Percentiles rank a stretch among this genome's conserved stretches.
These are phyloP conservation scores for Pythium biforme DNA, from an alignment of 352 stramenopile species.

Conservation along the genomic window DNA sequence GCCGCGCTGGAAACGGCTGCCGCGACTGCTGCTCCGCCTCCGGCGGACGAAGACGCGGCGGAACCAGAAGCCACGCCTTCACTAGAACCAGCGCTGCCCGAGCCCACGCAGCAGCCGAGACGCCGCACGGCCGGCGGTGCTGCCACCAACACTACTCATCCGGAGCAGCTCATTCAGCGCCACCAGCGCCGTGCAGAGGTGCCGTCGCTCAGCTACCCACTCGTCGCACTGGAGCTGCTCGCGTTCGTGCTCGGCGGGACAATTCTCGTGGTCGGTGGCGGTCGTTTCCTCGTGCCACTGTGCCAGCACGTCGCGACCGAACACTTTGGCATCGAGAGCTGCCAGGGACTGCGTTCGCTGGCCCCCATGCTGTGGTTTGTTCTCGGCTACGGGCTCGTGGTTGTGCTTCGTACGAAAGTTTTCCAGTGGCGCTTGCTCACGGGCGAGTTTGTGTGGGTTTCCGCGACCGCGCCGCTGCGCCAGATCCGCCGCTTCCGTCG, in stretches of 20 bases:
- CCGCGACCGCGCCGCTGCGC: constrained; percentile 23
- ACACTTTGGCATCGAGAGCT: constrained; percentile 32
- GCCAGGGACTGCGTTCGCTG: constrained; percentile 34
- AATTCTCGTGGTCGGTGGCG: constrained; percentile 17
- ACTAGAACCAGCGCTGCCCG: background rate
- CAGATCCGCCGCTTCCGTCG: constrained; percentile 23
- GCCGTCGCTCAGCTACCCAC: constrained; percentile 19
- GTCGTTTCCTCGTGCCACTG: constrained; percentile 27
- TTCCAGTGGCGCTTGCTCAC: constrained; percentile 57
- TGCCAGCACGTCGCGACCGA: constrained; percentile 22
- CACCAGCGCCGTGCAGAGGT: constrained; percentile 15
- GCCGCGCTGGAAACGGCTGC: background rate
- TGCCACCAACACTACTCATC: background rate
- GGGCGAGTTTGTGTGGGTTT: constrained; percentile 40
- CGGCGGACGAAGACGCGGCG: too few relatives aligned
- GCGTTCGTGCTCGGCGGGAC: constrained; percentile 17
- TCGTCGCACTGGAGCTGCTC: constrained; percentile 25
- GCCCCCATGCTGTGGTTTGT: constrained; percentile 57
- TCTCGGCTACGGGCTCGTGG: constrained; percentile 47
- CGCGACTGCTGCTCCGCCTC: background rate
- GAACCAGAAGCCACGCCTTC: too few relatives aligned
- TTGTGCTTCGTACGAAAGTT: constrained; percentile 41
- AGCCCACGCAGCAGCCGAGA: background rate
- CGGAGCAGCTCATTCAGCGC: constrained; percentile 8
- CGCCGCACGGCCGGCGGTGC: background rate